Conservation (phyloP, 345 rosid genomes). For the Laguncularia racemosa region DNA sequence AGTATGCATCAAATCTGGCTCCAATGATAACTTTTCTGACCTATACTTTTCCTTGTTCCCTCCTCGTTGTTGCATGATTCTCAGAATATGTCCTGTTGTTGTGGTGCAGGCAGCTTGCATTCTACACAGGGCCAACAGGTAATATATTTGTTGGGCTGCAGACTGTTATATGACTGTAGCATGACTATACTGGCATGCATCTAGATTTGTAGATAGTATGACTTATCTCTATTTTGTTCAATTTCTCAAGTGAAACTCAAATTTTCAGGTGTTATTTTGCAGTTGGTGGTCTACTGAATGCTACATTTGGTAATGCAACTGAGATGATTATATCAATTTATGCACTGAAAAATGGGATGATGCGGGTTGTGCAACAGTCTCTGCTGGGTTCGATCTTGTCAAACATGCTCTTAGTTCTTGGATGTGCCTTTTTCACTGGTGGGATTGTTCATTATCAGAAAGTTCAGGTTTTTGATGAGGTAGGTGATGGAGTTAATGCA, state of each 20-base stretch:
- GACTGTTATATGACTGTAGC: neutral
- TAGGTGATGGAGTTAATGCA: neutral
- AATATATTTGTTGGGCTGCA: constrained; percentile 1
- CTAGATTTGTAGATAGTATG: neutral
- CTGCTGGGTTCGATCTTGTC: constrained; percentile 44
- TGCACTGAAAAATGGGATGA: constrained; percentile 35
- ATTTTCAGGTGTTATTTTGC: constrained; percentile 7
- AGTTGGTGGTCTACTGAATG: constrained; percentile 48
- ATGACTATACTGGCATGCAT: neutral
- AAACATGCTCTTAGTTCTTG: constrained; percentile 52
- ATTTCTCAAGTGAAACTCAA: neutral
- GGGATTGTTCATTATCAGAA: constrained; percentile 31
- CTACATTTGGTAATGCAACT: constrained; percentile 47
- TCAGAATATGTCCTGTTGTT: constrained; percentile 3
- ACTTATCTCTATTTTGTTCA: neutral
- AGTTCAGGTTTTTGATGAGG: constrained; percentile 39
- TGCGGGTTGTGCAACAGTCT: constrained; percentile 47
- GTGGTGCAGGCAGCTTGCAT: constrained; percentile 40
- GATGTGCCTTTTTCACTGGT: constrained; percentile 46
- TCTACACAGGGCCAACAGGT: constrained; percentile 46
- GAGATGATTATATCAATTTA: constrained; percentile 45
- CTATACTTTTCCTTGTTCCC: neutral
- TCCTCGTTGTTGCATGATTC: neutral
- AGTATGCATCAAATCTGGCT: constrained; percentile 17
- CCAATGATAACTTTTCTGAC: neutral